phyloP scores from a whole-genome alignment of 495 filamentous ascomycete species.

The Tetracladium setigerum region DNA sequence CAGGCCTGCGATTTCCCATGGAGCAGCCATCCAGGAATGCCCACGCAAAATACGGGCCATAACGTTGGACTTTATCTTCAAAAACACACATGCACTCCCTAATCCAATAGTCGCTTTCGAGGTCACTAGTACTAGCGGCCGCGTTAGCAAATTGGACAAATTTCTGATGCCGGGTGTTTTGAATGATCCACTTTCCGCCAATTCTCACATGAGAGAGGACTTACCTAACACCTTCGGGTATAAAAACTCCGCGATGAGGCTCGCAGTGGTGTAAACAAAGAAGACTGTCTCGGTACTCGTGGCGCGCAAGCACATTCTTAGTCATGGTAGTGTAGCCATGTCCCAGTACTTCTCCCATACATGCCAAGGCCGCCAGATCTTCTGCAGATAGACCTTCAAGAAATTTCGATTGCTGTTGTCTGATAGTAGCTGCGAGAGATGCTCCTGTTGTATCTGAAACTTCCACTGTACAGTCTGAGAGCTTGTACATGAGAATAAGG shows the following conservation, averaged over 20 bases:
- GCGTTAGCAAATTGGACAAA: no score
- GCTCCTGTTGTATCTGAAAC: neutral
- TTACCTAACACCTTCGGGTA: no score
- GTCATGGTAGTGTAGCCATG: constrained; percentile 13
- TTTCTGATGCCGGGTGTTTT: no score
- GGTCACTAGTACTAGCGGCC: neutral
- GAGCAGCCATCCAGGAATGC: constrained; percentile 8
- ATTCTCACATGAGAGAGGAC: no score
- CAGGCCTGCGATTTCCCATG: neutral
- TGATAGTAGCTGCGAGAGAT: neutral
- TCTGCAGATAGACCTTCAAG: constrained; percentile 1
- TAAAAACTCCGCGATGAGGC: no score
- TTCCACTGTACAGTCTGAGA: constrained; percentile 12
- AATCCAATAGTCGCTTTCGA: constrained; percentile 7
- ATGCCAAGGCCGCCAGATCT: constrained; percentile 12
- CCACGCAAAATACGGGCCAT: constrained; percentile 19
- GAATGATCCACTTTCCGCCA: no score
- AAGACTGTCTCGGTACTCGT: no score
- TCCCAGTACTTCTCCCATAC: constrained; percentile 16
- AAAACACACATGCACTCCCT: constrained; percentile 19
- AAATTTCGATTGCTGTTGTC: constrained; percentile 7
- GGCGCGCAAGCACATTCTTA: neutral
- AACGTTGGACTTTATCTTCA: constrained; percentile 13
- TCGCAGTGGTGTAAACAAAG: no score
- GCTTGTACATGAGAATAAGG: constrained; percentile 9